Evolutionary conservation across 768 basidiomycete species (phyloP).

Genomic region (Termitomyces sp.): DNA sequence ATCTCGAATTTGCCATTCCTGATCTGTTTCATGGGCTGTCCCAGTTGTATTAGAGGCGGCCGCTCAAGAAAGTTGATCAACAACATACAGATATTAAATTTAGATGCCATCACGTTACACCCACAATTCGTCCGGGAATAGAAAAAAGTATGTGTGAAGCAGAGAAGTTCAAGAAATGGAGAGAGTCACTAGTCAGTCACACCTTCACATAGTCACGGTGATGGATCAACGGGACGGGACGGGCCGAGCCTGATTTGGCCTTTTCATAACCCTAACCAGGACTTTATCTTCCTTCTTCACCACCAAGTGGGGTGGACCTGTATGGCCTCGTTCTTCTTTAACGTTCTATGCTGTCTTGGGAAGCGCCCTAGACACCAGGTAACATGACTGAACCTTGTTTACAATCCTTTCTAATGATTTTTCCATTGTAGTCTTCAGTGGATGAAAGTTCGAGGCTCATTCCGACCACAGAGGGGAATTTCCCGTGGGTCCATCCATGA

Average conservation of each 20-base stretch:
- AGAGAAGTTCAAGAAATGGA: too few species aligned
- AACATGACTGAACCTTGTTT: neutral
- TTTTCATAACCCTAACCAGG: constrained; percentile 17
- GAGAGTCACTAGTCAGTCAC: too few species aligned
- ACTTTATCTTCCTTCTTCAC: neutral
- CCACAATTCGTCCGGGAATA: too few species aligned
- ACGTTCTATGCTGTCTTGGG: constrained; percentile 21
- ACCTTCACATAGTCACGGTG: too few species aligned
- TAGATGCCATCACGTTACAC: too few species aligned
- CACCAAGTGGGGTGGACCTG: neutral
- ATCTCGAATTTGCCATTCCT: too few species aligned
- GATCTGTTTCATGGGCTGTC: too few species aligned
- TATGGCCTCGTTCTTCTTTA: constrained; percentile 17
- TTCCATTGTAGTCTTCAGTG: constrained; percentile 8
- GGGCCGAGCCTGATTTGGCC: too few species aligned
- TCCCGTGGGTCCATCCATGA: constrained; percentile 4
- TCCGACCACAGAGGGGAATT: constrained; percentile 17
- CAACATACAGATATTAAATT: neutral
- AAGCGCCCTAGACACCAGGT: constrained; percentile 15
- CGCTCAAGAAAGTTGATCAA: neutral
- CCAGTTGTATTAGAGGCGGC: too few species aligned
- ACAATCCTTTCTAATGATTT: neutral
- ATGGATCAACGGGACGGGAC: too few species aligned
- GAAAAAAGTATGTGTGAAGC: too few species aligned
- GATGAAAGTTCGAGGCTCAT: constrained; percentile 27